Conservation (phyloP, 2,329 filamentous ascomycete genomes). For the Colletotrichum noveboracense region DNA sequence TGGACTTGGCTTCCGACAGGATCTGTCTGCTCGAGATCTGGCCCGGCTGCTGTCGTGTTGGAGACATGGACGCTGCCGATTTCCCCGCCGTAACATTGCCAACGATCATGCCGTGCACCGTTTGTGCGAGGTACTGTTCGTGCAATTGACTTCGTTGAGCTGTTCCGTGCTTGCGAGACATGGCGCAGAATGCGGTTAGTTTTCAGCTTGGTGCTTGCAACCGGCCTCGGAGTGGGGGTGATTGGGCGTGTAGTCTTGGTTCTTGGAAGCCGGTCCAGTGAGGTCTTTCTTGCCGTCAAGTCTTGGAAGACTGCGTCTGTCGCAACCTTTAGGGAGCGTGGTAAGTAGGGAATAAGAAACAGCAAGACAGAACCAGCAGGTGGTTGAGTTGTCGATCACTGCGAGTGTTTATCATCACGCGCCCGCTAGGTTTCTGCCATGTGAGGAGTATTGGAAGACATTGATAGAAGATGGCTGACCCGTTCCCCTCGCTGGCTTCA, state of each 20-base stretch:
- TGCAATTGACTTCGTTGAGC: neutral
- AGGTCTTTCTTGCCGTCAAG: neutral
- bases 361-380: neutral
- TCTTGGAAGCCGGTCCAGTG: neutral
- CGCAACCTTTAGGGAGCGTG: neutral
- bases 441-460: neutral
- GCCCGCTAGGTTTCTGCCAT: neutral
- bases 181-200: neutral
- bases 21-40: neutral
- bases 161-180: neutral
- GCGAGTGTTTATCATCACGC: neutral
- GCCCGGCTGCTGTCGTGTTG: neutral
- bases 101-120: neutral
- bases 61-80: neutral
- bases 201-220: neutral
- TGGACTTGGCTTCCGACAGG: neutral
- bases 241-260: neutral
- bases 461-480: neutral
- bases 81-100: neutral
- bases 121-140: neutral
- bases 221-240: neutral
- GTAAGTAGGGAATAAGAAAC: neutral
- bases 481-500: neutral
- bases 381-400: neutral
- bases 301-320: neutral